Evolutionary conservation across 1,139 yeast species (phyloP), one percentile per base, ranked within the genome.

Genomic region (Tardiomyces blankii): DNA sequence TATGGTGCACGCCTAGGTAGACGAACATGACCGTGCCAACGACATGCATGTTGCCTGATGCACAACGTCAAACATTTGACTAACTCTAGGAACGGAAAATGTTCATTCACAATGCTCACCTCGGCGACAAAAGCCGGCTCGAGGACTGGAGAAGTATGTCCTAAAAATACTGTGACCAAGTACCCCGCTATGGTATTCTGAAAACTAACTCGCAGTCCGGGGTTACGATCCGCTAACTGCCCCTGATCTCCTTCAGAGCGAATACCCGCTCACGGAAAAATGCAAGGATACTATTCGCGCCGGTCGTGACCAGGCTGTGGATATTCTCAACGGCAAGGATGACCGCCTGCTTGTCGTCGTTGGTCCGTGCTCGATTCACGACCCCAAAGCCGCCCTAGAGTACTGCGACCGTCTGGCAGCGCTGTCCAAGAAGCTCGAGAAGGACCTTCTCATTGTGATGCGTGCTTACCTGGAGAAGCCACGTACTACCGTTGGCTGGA

Each of bases 401-500:
- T 91, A 91, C 69, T 86, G 91, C 56, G 71, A 72, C 39, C 73
- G 78, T 56, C 74, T 91, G 54, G 68, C 76, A 46, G 69, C 71
- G 46, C 67, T 84, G 40, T 68, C 84, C 38, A 78, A 80, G 43
- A 74, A 79, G 59, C 71, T 83, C 55, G 74, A 82, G 55, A 78
- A 77, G 43, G 96, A 89, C 57, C 75, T 91, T 47, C 77, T 79
- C 53, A 81, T 91, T 50, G 84, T 91, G 51, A 91, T 91, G 98
- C 81, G 98, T 71, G 97, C 97, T 2, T 91, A 91, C 72, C 75
- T 91, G 60, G 98, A 91, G 68, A 91, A 91, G 69, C 98, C 98
- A 54, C 80, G 98, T 70, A 91, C 98, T 46, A 91, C 97, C 21
- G 97, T 91, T 45, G 98, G 98, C 51, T 91, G 98, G 98, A 91